Conservation (phyloP, 306 rosid species). For the Potentilla sterilis region DNA sequence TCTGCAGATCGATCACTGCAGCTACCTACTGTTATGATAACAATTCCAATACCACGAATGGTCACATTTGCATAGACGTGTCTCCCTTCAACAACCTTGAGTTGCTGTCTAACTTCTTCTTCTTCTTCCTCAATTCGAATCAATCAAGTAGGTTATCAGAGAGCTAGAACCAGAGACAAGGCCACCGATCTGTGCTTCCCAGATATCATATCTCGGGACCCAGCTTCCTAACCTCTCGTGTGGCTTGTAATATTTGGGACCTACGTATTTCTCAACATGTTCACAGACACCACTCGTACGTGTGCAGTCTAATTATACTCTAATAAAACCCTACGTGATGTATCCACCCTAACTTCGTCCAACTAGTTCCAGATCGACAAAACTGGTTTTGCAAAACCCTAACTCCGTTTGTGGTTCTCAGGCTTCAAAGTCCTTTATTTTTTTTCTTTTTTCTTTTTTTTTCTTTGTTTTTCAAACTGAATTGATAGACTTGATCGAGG, state of each 20-base stretch:
- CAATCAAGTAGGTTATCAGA: background rate
- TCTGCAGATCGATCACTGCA: background rate
- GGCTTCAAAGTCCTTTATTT: background rate
- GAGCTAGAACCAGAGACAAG: background rate
- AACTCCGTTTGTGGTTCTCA: background rate
- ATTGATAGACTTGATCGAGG: background rate
- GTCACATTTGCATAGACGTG: conserved; percentile 28
- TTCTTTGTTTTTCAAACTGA: background rate
- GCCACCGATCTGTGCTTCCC: background rate
- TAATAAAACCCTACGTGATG: background rate
- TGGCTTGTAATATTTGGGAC: background rate
- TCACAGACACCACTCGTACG: conserved; percentile 20
- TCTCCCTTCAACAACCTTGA: background rate
- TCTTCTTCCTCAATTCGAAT: background rate
- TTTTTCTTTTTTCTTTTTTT: background rate
- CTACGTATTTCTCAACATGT: background rate
- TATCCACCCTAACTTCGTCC: background rate
- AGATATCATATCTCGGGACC: background rate
- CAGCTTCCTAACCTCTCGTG: conserved; percentile 16
- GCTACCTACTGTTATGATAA: background rate
- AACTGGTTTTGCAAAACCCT: background rate
- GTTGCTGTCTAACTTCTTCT: background rate
- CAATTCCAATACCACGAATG: conserved; percentile 13
- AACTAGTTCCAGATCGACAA: background rate
- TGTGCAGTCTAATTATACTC: background rate